Conservation (phyloP, 257 asterid species). For the Coffea eugenioides region DNA sequence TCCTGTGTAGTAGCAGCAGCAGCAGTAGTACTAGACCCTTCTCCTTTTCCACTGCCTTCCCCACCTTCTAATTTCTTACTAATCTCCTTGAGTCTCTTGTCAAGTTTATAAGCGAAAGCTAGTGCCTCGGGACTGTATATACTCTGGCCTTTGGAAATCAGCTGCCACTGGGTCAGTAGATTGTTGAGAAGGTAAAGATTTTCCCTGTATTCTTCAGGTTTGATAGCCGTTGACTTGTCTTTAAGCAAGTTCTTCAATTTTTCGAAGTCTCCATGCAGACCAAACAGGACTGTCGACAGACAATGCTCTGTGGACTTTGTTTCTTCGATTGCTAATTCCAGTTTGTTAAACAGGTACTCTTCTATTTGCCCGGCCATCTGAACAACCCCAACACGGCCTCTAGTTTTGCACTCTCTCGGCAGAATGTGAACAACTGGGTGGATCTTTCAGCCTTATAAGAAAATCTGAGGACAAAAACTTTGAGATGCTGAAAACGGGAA, state of each 20-base stretch:
- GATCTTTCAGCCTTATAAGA: neutral
- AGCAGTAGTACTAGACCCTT: neutral
- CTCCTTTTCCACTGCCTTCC: neutral
- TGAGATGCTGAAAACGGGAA: neutral
- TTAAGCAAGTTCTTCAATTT: conserved; percentile 2
- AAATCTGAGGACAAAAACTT: neutral
- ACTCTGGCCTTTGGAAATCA: conserved; percentile 7
- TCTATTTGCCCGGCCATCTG: conserved; percentile 30
- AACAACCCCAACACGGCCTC: neutral
- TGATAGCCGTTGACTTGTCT: neutral
- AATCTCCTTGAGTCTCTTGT: conserved; percentile 19
- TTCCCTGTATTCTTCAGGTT: conserved; percentile 16
- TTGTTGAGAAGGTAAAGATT: conserved; percentile 40
- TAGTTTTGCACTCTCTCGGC: neutral
- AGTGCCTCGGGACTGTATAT: conserved; percentile 6
- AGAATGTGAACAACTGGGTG: neutral
- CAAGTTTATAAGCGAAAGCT: conserved; percentile 5
- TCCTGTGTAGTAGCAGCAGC: neutral
- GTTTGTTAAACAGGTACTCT: conserved; percentile 19
- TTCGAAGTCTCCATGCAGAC: conserved; percentile 13
- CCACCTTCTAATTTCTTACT: conserved; percentile 21
- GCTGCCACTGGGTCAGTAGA: conserved; percentile 34
- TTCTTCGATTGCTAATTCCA: conserved; percentile 11
- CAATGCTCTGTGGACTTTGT: neutral
- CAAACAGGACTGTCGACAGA: neutral